Evolutionary conservation across 495 filamentous ascomycete species (phyloP).

Genomic region (Pseudevernia furfuracea): DNA sequence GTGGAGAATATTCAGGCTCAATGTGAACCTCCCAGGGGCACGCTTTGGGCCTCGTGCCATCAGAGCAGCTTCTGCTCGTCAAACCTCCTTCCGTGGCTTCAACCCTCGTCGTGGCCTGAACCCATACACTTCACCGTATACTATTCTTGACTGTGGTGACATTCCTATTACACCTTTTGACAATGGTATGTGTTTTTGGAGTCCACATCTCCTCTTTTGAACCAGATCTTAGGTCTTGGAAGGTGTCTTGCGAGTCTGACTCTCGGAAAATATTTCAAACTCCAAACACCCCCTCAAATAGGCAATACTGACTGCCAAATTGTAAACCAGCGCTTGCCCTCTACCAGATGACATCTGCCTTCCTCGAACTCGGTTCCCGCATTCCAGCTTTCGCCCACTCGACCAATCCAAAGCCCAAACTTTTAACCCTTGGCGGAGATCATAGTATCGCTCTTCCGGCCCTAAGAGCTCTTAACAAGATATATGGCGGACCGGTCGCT

Average conservation of each 20-base stretch:
- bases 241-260: too few relatives aligned
- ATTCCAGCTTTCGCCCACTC: slow-evolving; percentile 33
- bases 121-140: slow-evolving; percentile 66
- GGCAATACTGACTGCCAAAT: too few relatives aligned
- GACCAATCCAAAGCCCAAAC: slow-evolving; percentile 45
- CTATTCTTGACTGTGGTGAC: slow-evolving; percentile 71
- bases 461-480: slow-evolving; percentile 59
- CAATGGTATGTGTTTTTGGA: too few relatives aligned
- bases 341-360: slow-evolving; percentile 70
- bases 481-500: slow-evolving; percentile 63
- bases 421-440: slow-evolving; percentile 76
- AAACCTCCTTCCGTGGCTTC: slow-evolving; percentile 65
- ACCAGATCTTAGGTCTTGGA: too few relatives aligned
- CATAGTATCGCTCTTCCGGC: slow-evolving; percentile 73
- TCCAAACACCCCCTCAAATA: too few relatives aligned
- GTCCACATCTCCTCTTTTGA: too few relatives aligned
- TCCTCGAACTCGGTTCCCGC: slow-evolving; percentile 54
- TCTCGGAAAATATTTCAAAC: too few relatives aligned
- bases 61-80: slow-evolving; percentile 65
- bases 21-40: slow-evolving; percentile 48
- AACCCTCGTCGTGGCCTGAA: slow-evolving; percentile 72
- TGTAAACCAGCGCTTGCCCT: slow-evolving; percentile 64
- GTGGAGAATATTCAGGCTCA: not conserved
- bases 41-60: slow-evolving; percentile 79
- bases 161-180: slow-evolving; percentile 75